A percentile compares a stretch with the other conserved stretches of the same genome.
phyloP scores from a whole-genome alignment of 768 basidiomycete genomes.

The Russula sp. region DNA sequence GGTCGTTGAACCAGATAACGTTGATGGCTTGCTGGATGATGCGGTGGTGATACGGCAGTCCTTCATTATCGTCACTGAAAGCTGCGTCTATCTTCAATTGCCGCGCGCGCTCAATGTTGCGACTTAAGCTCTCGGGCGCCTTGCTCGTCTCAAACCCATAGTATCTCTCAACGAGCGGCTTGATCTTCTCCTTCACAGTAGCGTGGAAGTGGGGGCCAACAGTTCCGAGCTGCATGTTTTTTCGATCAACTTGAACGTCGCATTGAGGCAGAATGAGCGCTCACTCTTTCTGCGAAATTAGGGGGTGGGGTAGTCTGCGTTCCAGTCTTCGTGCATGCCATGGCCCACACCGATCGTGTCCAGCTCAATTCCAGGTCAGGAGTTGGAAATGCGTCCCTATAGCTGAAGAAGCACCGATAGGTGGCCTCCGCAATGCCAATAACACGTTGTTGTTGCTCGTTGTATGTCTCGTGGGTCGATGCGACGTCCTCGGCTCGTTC shows the following conservation, averaged over 20 bases:
- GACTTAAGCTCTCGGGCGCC: constrained; percentile 2
- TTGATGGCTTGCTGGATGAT: constrained; percentile 16
- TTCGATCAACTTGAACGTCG: background rate
- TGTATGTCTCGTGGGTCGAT: background rate
- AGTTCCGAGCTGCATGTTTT: background rate
- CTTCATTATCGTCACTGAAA: constrained; percentile 4
- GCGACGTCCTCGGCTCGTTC: constrained; percentile 7
- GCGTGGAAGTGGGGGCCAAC: constrained; percentile 4
- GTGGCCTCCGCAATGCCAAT: background rate
- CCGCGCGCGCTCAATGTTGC: constrained; percentile 3
- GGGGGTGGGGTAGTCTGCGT: background rate
- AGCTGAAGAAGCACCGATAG: constrained; percentile 14
- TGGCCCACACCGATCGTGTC: constrained; percentile 6
- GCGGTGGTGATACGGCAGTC: constrained; percentile 12
- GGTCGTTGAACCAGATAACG: constrained; percentile 17
- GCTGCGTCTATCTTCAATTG: constrained; percentile 6
- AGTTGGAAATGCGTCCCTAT: constrained; percentile 14
- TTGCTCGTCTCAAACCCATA: constrained; percentile 16
- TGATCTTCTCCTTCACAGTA: constrained; percentile 9
- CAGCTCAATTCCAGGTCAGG: constrained; percentile 9
- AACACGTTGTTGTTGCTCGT: constrained; percentile 2
- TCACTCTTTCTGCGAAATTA: constrained; percentile 8
- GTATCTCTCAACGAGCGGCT: constrained; percentile 14
- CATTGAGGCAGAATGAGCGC: background rate
- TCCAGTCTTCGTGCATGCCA: constrained; percentile 12